phyloP scores from a whole-genome alignment of 2,329 filamentous ascomycete species.

The Beauveria caledonica region DNA sequence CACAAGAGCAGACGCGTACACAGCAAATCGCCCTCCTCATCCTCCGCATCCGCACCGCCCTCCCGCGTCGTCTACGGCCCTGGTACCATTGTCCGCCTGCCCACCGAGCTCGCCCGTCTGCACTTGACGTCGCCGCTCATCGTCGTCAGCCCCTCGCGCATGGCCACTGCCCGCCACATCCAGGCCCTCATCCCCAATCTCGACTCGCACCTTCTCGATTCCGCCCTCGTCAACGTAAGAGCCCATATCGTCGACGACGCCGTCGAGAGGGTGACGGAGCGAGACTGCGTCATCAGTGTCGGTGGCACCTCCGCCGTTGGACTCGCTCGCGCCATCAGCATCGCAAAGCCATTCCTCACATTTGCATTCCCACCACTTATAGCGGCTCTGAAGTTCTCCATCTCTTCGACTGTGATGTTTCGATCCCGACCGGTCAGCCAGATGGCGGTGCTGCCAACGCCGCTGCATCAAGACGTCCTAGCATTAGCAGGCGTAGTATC shows the following conservation, averaged over 20 bases:
- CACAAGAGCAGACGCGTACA: not conserved
- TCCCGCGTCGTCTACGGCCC: constrained; percentile 29
- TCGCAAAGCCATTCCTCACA: constrained; percentile 47
- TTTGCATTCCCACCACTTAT: constrained; percentile 53
- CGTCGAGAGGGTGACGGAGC: constrained; percentile 24
- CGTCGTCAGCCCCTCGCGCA: constrained; percentile 30
- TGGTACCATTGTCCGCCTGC: constrained; percentile 24
- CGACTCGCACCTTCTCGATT: constrained; percentile 25
- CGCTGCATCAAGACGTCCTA: not conserved
- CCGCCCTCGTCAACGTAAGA: constrained; percentile 23
- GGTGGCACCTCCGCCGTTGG: constrained; percentile 56
- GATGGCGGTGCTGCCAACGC: constrained; percentile 7
- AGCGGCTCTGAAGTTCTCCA: constrained; percentile 54
- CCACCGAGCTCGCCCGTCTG: constrained; percentile 26
- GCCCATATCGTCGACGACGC: constrained; percentile 22
- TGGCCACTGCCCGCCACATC: constrained; percentile 25
- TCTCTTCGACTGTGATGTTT: constrained; percentile 13
- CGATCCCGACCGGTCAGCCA: constrained; percentile 8
- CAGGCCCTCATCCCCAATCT: constrained; percentile 27
- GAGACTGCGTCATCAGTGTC: constrained; percentile 52
- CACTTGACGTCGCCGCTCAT: constrained; percentile 27
- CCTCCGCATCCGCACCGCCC: constrained; percentile 11
- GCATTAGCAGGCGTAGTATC: constrained; percentile 8
- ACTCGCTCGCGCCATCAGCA: constrained; percentile 45
- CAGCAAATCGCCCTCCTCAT: constrained; percentile 4